A percentile compares a stretch with the other conserved stretches of the same genome.
These are phyloP conservation scores for Calonectria naviculata DNA, from an alignment of 2,329 filamentous ascomycete genomes.

Conservation along the genomic window DNA sequence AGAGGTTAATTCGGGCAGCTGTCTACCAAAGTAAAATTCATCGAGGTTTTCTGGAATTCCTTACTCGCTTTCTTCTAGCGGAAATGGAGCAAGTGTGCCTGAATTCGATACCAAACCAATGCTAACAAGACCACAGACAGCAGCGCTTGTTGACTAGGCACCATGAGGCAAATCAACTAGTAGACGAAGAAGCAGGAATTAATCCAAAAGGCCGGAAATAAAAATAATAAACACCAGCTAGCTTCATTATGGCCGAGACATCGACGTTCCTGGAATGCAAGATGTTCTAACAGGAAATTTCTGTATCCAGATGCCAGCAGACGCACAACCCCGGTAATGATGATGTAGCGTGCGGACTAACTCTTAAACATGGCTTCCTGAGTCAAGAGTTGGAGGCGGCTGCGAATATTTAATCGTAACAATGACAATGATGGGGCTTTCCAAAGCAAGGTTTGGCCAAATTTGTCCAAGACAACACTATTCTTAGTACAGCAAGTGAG, in stretches of 20 bases:
- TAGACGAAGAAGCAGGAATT: not conserved
- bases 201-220: not conserved
- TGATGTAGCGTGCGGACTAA: not conserved
- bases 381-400: not conserved
- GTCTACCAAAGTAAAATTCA: not conserved
- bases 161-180: not conserved
- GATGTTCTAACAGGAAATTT: not conserved
- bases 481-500: not conserved
- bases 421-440: not conserved
- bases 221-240: not conserved
- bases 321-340: not conserved
- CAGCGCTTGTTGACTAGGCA: too few species aligned
- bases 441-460: not conserved
- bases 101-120: not conserved
- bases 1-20: not conserved
- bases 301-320: not conserved
- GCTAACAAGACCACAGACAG: not conserved
- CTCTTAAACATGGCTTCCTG: not conserved
- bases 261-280: not conserved
- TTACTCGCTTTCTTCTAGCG: not conserved
- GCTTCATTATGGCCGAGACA: not conserved
- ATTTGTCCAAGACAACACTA: not conserved
- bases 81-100: not conserved
- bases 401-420: not conserved
- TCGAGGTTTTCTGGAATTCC: too few species aligned